Evolutionary conservation across 345 rosid species (phyloP).

Genomic region (Camelina laxa): DNA sequence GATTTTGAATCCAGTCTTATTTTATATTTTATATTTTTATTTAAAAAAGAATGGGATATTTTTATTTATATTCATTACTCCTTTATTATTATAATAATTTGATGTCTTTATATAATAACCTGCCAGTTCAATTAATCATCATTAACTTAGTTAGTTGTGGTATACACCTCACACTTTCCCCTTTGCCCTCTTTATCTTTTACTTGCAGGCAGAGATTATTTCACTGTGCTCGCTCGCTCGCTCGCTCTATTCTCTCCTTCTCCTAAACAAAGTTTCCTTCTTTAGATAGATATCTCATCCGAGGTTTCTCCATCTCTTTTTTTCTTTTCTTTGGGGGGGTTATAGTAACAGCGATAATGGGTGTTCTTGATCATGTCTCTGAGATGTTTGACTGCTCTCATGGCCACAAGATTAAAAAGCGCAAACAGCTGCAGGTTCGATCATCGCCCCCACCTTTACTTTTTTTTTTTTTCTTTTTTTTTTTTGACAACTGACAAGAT

Average conservation of each 20-base stretch:
- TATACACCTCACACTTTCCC: background rate
- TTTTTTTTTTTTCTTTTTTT: no score
- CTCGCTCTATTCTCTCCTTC: background rate
- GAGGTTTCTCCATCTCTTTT: background rate
- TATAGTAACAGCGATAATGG: conserved; percentile 48
- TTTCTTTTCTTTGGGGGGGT: background rate
- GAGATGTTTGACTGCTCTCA: conserved; percentile 77
- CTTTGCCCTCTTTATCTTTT: background rate
- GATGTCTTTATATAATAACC: background rate
- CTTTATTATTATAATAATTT: background rate
- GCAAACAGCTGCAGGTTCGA: conserved; percentile 76
- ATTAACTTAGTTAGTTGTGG: background rate
- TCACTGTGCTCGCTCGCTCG: conserved; percentile 16
- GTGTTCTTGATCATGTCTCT: conserved; percentile 84
- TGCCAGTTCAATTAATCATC: background rate
- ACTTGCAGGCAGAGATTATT: background rate
- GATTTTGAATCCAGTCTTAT: no score
- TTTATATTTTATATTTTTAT: no score
- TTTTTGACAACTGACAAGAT: background rate
- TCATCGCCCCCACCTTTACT: background rate
- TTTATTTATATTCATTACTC: no score
- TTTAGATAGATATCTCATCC: background rate
- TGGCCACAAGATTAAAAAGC: conserved; percentile 61
- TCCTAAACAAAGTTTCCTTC: background rate
- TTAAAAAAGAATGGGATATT: no score